These are phyloP conservation scores for Penicillium waksmanii DNA, from an alignment of 495 filamentous ascomycete species.

Conservation along the genomic window DNA sequence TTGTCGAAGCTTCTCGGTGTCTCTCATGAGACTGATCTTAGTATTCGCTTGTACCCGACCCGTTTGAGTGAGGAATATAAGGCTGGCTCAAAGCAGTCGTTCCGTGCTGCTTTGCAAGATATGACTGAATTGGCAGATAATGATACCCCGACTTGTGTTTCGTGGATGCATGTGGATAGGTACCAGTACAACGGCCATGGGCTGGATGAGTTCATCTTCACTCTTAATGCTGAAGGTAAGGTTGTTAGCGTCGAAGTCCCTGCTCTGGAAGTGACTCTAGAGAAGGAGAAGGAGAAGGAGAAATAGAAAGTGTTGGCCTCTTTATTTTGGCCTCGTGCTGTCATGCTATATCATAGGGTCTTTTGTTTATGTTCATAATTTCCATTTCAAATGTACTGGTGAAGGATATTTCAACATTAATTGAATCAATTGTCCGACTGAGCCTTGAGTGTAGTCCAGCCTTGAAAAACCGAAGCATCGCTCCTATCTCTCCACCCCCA, in stretches of 20 bases:
- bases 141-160: conserved; percentile 42
- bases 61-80: conserved; percentile 10
- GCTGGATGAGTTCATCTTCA: conserved; percentile 57
- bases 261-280: conserved; percentile 42
- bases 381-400: too few relatives aligned
- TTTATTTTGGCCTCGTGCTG: not conserved
- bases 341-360: not conserved
- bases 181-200: conserved; percentile 43
- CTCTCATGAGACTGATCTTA: conserved; percentile 32
- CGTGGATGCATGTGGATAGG: conserved; percentile 52
- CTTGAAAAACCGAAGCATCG: conserved; percentile 36
- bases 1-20: conserved; percentile 33
- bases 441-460: not conserved
- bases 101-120: conserved; percentile 52
- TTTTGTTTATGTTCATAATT: not conserved
- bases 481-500: conserved; percentile 74
- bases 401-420: too few relatives aligned
- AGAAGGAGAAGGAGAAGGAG: not conserved
- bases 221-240: conserved; percentile 39
- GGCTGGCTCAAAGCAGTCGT: conserved; percentile 34
- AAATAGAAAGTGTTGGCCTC: not conserved
- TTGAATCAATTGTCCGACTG: not conserved
- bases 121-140: conserved; percentile 31
- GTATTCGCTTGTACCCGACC: conserved; percentile 54
- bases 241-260: conserved; percentile 47